phyloP scores from a whole-genome alignment of 768 basidiomycete species.

The Leccinum fibrillosum region DNA sequence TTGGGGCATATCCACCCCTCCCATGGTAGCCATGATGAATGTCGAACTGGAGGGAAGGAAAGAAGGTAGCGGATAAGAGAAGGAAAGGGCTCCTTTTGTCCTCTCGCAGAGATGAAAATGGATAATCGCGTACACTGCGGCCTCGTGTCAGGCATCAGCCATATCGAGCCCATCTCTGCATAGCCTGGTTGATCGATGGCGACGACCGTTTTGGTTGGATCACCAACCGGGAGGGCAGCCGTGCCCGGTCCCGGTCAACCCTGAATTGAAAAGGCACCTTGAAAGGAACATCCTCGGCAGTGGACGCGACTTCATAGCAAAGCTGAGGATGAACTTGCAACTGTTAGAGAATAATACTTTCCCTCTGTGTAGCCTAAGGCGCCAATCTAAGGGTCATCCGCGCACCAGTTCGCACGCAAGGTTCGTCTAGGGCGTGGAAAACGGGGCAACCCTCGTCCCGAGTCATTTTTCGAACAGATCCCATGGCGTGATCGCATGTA shows the following conservation, averaged over 20 bases:
- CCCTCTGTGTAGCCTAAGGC: not conserved
- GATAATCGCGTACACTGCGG: slow-evolving; percentile 18
- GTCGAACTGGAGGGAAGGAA: slow-evolving; percentile 13
- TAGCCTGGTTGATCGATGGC: slow-evolving; percentile 2
- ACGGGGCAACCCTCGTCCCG: slow-evolving; percentile 45
- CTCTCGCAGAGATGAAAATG: slow-evolving; percentile 2
- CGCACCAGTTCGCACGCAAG: not conserved
- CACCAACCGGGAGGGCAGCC: not conserved
- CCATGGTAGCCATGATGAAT: slow-evolving; percentile 22
- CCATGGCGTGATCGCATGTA: slow-evolving; percentile 18
- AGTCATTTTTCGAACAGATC: slow-evolving; percentile 48
- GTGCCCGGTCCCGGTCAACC: not conserved
- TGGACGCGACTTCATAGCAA: not conserved
- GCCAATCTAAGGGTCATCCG: not conserved
- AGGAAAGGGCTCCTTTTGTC: slow-evolving; percentile 20
- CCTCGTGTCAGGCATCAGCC: slow-evolving; percentile 25
- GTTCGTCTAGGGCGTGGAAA: slow-evolving; percentile 19
- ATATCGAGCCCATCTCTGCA: slow-evolving; percentile 33
- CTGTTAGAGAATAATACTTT: not conserved
- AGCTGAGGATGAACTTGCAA: not conserved
- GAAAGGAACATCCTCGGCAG: not conserved
- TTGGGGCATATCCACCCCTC: slow-evolving; percentile 28
- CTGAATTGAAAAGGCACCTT: not conserved
- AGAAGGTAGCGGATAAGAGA: slow-evolving; percentile 3
- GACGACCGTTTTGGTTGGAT: not conserved